These are phyloP conservation scores for Acacia confusa DNA, from an alignment of 306 rosid species.

Conservation along the genomic window DNA sequence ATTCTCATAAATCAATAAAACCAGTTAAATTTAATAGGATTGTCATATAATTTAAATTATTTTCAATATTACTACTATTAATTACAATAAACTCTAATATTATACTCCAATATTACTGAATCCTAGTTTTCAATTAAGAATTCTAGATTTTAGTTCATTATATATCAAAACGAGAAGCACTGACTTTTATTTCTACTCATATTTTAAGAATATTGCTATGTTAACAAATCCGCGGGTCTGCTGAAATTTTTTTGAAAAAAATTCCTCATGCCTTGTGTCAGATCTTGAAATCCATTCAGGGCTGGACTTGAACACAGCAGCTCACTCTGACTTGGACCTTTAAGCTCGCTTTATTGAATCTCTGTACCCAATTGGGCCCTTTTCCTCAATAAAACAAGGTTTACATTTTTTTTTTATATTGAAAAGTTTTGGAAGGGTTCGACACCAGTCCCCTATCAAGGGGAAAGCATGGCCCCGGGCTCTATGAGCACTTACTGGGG, in stretches of 20 bases:
- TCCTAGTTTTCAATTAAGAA: not conserved
- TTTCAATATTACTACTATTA: too few relatives aligned
- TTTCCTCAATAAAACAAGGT: not conserved
- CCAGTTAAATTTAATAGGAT: too few relatives aligned
- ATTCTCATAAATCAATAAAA: too few relatives aligned
- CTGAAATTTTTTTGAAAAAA: not conserved
- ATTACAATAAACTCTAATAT: too few relatives aligned
- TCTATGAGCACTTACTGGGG: too few relatives aligned
- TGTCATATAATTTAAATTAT: too few relatives aligned
- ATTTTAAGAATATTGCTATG: not conserved
- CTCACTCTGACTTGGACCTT: not conserved
- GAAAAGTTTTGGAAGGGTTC: too few relatives aligned
- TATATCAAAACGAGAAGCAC: not conserved
- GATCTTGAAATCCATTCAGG: not conserved
- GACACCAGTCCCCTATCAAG: too few relatives aligned
- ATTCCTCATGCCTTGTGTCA: not conserved
- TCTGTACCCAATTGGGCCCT: not conserved
- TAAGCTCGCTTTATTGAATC: not conserved
- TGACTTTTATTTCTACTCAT: too few relatives aligned
- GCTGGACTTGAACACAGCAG: not conserved
- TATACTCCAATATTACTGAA: too few relatives aligned
- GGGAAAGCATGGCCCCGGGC: too few relatives aligned
- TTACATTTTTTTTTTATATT: too few relatives aligned
- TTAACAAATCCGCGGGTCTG: not conserved
- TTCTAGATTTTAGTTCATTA: not conserved